phyloP scores from a whole-genome alignment of 2,329 filamentous ascomycete genomes.

The Phialophora expanda region DNA sequence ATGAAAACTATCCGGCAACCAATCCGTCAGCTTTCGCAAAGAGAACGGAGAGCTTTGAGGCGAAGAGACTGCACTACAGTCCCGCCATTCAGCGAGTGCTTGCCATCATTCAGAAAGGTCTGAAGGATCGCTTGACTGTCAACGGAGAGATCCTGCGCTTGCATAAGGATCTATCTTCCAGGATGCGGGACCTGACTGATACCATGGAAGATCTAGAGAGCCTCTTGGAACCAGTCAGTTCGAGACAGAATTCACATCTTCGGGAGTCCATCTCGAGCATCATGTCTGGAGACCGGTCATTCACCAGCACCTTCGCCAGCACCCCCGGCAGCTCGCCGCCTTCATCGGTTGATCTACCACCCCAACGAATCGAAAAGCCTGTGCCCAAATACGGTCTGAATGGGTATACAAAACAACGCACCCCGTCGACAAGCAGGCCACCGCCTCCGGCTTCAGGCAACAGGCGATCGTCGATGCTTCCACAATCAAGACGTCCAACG shows the following conservation, averaged over 20 bases:
- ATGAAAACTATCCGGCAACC: slow-evolving; percentile 73
- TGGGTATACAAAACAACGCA: slow-evolving; percentile 41
- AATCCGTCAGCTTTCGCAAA: slow-evolving; percentile 73
- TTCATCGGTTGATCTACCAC: slow-evolving; percentile 65
- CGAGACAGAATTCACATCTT: slow-evolving; percentile 71
- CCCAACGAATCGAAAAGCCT: slow-evolving; percentile 57
- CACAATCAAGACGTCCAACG: slow-evolving; percentile 35
- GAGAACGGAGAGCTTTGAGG: slow-evolving; percentile 90
- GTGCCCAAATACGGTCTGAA: slow-evolving; percentile 49
- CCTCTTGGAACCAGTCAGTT: slow-evolving; percentile 71
- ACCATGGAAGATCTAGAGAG: slow-evolving; percentile 79
- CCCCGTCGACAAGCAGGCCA: slow-evolving; percentile 48
- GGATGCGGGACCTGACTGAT: slow-evolving; percentile 76
- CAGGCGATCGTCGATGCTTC: slow-evolving; percentile 34
- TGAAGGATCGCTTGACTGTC: slow-evolving; percentile 91
- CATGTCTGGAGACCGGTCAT: slow-evolving; percentile 75
- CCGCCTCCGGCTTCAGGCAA: slow-evolving; percentile 38
- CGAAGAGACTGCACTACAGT: slow-evolving; percentile 91
- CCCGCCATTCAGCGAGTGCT: slow-evolving; percentile 90
- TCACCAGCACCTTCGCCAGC: slow-evolving; percentile 69
- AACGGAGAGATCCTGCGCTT: slow-evolving; percentile 93
- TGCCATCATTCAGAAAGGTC: slow-evolving; percentile 92
- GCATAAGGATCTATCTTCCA: slow-evolving; percentile 81
- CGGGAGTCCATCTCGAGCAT: slow-evolving; percentile 94
- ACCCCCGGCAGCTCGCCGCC: slow-evolving; percentile 75